Evolutionary conservation across 768 basidiomycete genomes (phyloP).

Genomic region (Tephrocybe sp.): DNA sequence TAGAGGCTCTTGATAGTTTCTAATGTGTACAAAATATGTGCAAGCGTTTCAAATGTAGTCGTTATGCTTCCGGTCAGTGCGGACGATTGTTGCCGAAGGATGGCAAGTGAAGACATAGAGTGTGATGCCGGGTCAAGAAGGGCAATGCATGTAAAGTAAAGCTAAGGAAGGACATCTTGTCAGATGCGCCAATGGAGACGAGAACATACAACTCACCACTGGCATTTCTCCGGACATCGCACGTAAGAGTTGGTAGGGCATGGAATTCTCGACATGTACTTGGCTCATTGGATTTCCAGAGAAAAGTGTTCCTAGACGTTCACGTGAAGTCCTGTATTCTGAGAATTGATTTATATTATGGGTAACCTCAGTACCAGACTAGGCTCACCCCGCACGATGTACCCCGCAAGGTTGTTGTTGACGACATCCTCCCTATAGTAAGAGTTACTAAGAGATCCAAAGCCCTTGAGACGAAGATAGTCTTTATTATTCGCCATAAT

Average conservation of each 20-base stretch:
- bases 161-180: conserved; percentile 17
- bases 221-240: conserved; percentile 25
- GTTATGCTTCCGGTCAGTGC: conserved; percentile 24
- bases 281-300: conserved; percentile 18
- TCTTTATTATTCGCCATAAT: conserved; percentile 2
- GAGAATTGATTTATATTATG: neutral
- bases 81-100: conserved; percentile 36
- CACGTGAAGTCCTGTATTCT: conserved; percentile 29
- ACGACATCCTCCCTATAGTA: conserved; percentile 38
- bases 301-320: conserved; percentile 18
- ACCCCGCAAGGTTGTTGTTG: conserved; percentile 29
- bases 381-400: conserved; percentile 27
- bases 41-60: conserved; percentile 11
- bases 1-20: conserved; percentile 31
- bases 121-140: conserved; percentile 30
- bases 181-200: neutral
- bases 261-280: neutral
- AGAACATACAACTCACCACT: conserved; percentile 19
- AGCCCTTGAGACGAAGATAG: conserved; percentile 3
- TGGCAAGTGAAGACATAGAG: conserved; percentile 38
- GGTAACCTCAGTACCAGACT: neutral
- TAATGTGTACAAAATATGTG: conserved; percentile 13
- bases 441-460: conserved; percentile 5
- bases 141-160: conserved; percentile 34
- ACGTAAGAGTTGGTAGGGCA: conserved; percentile 14